Conservation (phyloP, 2,329 filamentous ascomycete genomes). For the Calonectria fujianensis region DNA sequence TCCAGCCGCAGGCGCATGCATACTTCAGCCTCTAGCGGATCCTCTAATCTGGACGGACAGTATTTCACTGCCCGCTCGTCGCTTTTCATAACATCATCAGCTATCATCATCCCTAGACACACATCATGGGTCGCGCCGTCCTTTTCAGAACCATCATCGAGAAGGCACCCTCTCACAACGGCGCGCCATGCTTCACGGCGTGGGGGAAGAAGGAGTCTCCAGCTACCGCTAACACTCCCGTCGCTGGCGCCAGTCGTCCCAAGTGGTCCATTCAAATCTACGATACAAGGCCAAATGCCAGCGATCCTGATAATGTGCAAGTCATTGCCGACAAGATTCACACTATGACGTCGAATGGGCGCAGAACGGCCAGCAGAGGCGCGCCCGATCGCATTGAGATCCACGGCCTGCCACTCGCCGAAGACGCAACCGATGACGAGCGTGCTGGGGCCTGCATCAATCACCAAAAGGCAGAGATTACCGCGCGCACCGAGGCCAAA, state of each 20-base stretch:
- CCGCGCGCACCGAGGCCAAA: not conserved
- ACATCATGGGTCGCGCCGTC: not conserved
- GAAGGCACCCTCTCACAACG: not conserved
- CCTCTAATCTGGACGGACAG: not conserved
- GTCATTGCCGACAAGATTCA: not conserved
- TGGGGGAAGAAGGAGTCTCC: not conserved
- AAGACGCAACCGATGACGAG: not conserved
- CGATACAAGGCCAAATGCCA: not conserved
- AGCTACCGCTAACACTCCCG: not conserved
- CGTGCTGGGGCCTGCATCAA: not conserved
- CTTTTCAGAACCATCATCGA: not conserved
- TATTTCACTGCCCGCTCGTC: not conserved
- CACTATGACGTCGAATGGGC: not conserved
- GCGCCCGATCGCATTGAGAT: not conserved
- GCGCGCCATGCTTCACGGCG: not conserved
- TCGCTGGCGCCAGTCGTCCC: not conserved
- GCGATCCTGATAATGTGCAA: not conserved
- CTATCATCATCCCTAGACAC: not conserved
- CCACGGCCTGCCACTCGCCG: not conserved
- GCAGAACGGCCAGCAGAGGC: not conserved
- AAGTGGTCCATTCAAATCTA: constrained; percentile 1
- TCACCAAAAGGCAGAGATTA: not conserved
- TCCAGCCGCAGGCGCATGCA: not conserved
- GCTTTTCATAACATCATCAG: not conserved
- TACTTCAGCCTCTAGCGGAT: not conserved